Evolutionary conservation across 2,329 filamentous ascomycete species (phyloP), one percentile per base, ranked within the genome.

Genomic region (Claviceps pazoutovae): DNA sequence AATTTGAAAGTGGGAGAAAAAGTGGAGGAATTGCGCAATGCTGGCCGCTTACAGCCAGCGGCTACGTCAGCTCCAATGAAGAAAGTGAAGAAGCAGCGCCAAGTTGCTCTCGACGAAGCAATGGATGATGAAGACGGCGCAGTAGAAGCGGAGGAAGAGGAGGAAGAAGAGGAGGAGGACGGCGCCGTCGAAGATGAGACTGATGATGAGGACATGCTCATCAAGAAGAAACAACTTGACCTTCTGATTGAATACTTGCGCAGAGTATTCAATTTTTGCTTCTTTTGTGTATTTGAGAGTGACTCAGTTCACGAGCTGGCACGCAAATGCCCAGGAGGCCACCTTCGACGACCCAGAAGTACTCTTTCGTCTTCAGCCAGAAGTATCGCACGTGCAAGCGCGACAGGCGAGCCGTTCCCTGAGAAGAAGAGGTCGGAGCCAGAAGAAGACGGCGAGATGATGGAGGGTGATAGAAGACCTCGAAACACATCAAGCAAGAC

Each of bases 241-340:
- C 75, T 98, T 38, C 77, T 95, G 66, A 93, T 97, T 50, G 93
- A 98, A 70, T 98, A 98, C 66, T 77, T 98, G 54, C 88, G 93
- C 50, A 84, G 93, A 16, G 93, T 98, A 50, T 95, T 94, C 76
- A 96, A 93, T 70, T 97, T 98, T 71, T 98, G 93, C 73, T 96
- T 98, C 74, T 98, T 97, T 73, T 98, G 93, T 66, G 94, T 98
- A 5, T 97, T 98, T 59, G 93, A 98, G 69, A 93, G 89, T 63
- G 93, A 98, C 67, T 97, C 91, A 0, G 84, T 97, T 21, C 93
- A 98, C 62, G 93, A 98, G 69, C 75, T 98, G 58, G 90, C 88
- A 42, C 83, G 93, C 54, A 97, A 98, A 70, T 98, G 93, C 61
- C 89, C 93, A 26, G 93, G 93, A 43, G 93, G 93, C n/a, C 93